Conservation (phyloP, 2,329 filamentous ascomycete species). For the Arthrobotrys sinensis region DNA sequence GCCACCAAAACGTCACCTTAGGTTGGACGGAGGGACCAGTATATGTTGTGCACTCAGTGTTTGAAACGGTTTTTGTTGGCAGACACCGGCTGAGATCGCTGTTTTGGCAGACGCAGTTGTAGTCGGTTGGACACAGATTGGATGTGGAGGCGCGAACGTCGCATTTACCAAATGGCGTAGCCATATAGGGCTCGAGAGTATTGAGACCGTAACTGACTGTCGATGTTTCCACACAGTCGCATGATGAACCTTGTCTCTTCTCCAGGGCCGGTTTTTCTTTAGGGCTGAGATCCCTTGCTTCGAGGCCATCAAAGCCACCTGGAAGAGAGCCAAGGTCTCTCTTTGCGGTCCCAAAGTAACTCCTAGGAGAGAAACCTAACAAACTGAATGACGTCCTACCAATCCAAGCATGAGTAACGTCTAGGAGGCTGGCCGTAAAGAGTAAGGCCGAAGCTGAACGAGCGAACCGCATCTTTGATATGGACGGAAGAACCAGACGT, state of each 20-base stretch:
- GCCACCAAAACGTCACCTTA: conserved; percentile 26
- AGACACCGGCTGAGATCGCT: conserved; percentile 35
- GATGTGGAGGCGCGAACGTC: conserved; percentile 7
- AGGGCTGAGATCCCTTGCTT: conserved; percentile 24
- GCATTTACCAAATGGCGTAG: conserved; percentile 36
- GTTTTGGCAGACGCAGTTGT: conserved; percentile 37
- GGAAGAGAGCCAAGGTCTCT: conserved; percentile 15
- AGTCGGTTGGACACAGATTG: conserved; percentile 48
- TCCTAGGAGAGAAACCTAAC: not conserved
- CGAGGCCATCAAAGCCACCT: not conserved
- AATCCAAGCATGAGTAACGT: not conserved
- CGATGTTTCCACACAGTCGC: conserved; percentile 11
- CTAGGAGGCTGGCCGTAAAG: conserved; percentile 21
- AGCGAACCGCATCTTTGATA: conserved; percentile 39
- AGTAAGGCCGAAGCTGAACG: conserved; percentile 15
- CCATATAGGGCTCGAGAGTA: conserved; percentile 47
- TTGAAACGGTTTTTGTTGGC: conserved; percentile 25
- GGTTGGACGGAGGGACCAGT: conserved; percentile 9
- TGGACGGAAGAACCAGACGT: conserved; percentile 1
- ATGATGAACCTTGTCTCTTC: conserved; percentile 26
- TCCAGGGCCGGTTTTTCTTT: conserved; percentile 1
- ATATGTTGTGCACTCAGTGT: conserved; percentile 28
- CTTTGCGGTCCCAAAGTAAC: not conserved
- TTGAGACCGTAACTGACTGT: conserved; percentile 25
- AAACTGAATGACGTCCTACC: not conserved